Evolutionary conservation across 192 early-diverging fungal species (phyloP).

Genomic region (Coemansia umbellata): DNA sequence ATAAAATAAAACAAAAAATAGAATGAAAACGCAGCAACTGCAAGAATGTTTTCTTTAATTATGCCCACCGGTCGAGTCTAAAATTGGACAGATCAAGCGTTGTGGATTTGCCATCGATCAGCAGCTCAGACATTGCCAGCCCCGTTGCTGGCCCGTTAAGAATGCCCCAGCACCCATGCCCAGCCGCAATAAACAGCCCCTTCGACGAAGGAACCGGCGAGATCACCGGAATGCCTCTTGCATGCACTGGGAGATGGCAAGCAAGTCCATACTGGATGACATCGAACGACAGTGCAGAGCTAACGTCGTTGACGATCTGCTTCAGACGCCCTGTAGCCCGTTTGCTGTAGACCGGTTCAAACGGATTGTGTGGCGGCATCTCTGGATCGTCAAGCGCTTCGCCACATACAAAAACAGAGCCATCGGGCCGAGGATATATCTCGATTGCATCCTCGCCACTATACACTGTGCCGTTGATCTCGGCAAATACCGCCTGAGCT

Average conservation of each 20-base stretch:
- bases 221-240: slow-evolving; percentile 47
- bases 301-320: slow-evolving; percentile 48
- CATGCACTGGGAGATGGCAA: slow-evolving; percentile 43
- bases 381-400: slow-evolving; percentile 48
- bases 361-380: slow-evolving; percentile 50
- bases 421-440: slow-evolving; percentile 47
- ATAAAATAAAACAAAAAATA: not conserved
- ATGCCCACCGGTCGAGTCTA: slow-evolving; percentile 35
- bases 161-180: slow-evolving; percentile 51
- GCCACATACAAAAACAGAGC: slow-evolving; percentile 50
- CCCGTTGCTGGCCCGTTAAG: slow-evolving; percentile 49
- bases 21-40: not conserved
- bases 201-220: slow-evolving; percentile 35
- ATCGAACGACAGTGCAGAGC: slow-evolving; percentile 28
- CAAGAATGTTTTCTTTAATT: too few species aligned
- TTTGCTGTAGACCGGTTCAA: slow-evolving; percentile 48
- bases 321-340: slow-evolving; percentile 39
- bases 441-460: slow-evolving; percentile 50
- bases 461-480: slow-evolving; percentile 52
- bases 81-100: slow-evolving; percentile 41
- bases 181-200: slow-evolving; percentile 44
- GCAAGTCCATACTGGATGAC: slow-evolving; percentile 45
- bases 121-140: slow-evolving; percentile 39
- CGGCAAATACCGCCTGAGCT: slow-evolving; percentile 47
- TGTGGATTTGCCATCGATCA: slow-evolving; percentile 28